Evolutionary conservation across 2,329 filamentous ascomycete species (phyloP).

Genomic region (Pseudocercospora cruenta): DNA sequence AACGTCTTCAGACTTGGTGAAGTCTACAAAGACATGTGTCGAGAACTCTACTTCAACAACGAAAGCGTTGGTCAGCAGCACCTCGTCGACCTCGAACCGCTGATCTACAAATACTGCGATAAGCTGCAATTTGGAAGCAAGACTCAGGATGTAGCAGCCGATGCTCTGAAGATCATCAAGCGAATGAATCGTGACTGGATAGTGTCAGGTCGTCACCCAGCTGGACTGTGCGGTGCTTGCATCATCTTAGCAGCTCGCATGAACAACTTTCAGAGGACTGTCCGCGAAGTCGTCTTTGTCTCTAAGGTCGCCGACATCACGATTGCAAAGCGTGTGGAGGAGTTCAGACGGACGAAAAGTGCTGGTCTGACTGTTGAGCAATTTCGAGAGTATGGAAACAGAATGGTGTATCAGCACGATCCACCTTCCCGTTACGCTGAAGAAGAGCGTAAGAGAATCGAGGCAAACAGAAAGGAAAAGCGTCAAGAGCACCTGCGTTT

Average conservation of each 20-base stretch:
- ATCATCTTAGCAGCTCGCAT: conserved; percentile 93
- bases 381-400: conserved; percentile 71
- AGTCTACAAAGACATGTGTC: conserved; percentile 81
- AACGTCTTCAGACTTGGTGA: conserved; percentile 93
- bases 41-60: conserved; percentile 63
- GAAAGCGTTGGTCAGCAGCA: conserved; percentile 56
- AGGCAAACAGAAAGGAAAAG: conserved; percentile 37
- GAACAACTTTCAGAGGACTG: conserved; percentile 94
- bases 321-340: conserved; percentile 85
- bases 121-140: conserved; percentile 87
- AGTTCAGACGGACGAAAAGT: conserved; percentile 86
- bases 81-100: conserved; percentile 77
- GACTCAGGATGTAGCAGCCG: conserved; percentile 81
- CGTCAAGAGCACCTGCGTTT: conserved; percentile 29
- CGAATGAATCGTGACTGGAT: conserved; percentile 99
- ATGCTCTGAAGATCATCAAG: conserved; percentile 83
- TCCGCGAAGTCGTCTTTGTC: conserved; percentile 95
- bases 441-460: conserved; percentile 51
- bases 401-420: conserved; percentile 72
- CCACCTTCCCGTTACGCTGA: conserved; percentile 81
- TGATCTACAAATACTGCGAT: conserved; percentile 87
- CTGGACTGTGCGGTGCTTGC: conserved; percentile 91
- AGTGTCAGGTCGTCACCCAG: conserved; percentile 88
- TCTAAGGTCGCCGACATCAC: conserved; percentile 96
- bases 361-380: conserved; percentile 85